phyloP scores from a whole-genome alignment of 352 stramenopile species.

The Phytophthora tubulina region DNA sequence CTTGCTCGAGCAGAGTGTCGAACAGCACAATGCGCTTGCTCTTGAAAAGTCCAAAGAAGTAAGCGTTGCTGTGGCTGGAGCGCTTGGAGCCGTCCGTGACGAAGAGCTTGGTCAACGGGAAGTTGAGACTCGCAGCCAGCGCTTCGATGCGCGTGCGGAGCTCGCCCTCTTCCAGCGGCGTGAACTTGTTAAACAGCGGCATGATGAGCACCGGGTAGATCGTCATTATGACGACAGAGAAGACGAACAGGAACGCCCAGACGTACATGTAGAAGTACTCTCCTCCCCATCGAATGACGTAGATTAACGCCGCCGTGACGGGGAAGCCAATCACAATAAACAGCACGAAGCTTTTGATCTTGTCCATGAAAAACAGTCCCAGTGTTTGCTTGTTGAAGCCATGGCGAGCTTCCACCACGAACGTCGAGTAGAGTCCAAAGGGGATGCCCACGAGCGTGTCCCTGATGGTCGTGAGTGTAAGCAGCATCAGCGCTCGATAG shows the following conservation, averaged over 20 bases:
- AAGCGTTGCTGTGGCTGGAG: slow-evolving; percentile 92
- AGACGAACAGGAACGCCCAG: slow-evolving; percentile 95
- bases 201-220: slow-evolving; percentile 97
- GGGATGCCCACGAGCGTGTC: slow-evolving; percentile 73
- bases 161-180: slow-evolving; percentile 84
- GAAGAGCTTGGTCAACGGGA: slow-evolving; percentile 98
- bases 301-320: slow-evolving; percentile 69
- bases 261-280: slow-evolving; percentile 93
- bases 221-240: slow-evolving; percentile 96
- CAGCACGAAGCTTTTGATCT: slow-evolving; percentile 94
- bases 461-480: slow-evolving; percentile 70
- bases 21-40: slow-evolving; percentile 98
- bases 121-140: slow-evolving; percentile 91
- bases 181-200: slow-evolving; percentile 98
- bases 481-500: slow-evolving; percentile 77
- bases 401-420: slow-evolving; percentile 96
- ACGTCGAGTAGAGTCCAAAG: slow-evolving; percentile 94
- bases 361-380: slow-evolving; percentile 95
- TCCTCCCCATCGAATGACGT: slow-evolving; percentile 79
- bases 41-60: slow-evolving; percentile 96
- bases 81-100: slow-evolving; percentile 98
- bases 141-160: slow-evolving; percentile 94
- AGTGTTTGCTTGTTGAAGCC: slow-evolving; percentile 99
- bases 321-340: slow-evolving; percentile 84
- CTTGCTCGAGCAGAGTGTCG: slow-evolving; percentile 97